Evolutionary conservation across 257 asterid genomes (phyloP), one percentile per base, ranked within the genome.

Genomic region (Sherardia arvensis): DNA sequence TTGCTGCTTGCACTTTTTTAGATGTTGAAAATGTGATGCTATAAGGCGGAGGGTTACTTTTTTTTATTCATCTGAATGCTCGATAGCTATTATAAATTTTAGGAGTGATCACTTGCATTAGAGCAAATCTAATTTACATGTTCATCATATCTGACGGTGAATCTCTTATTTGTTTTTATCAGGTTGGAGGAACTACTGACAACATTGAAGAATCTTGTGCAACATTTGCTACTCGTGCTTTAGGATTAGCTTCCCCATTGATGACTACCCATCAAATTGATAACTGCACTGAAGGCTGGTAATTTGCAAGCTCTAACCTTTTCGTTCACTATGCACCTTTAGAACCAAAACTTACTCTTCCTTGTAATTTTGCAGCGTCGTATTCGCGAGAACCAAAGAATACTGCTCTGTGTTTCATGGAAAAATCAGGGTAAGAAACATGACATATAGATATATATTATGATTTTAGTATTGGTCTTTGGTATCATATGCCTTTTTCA

Each of bases 171-270:
- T 45, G 22, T 15, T 64, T 32, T 20, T 43, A 8, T 69, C 77
- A 92, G 98, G 98, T 92, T 40, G 98, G 98, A 75, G 98, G 98
- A 69, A 87, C 98, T 71, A 89, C 93, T 8, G 95, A 89, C 79
- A 92, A 92, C 71, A 89, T 92, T 61, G 95, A 92, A 79, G 98
- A 92, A 81, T 78, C 82, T 66, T 92, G 98, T 82, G 97, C 87
- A 33, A 92, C 95, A 69, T 92, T 92, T 85, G 81, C 95, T 40
- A 72, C 95, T 74, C 92, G 83, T 71, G 97, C 97, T 70, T 79
- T 92, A 65, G 96, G 86, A 71, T 78, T 92, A 47, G 56, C 81
- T 29, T 60, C 62, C 73, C 91, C 97, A 25, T 71, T 92, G 81
- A 83, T 58, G 76, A 89, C 99, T 38, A 92, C 99, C 66, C 99